Percentiles rank a stretch among this genome's conserved stretches.
Conservation (phyloP, 306 rosid species). For the Quillaja saponaria region DNA sequence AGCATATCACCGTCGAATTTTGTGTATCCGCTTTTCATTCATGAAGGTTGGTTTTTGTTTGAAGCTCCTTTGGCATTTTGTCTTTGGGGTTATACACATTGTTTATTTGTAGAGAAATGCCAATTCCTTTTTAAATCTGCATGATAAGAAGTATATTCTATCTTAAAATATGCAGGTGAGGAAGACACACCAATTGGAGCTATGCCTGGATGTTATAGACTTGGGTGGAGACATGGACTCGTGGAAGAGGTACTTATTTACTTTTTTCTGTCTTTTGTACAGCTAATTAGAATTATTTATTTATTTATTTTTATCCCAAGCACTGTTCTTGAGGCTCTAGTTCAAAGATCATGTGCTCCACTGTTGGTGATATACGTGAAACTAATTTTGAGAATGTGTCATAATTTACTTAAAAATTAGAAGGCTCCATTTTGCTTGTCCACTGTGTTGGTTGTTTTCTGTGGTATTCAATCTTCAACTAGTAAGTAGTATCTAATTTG, state of each 20-base stretch:
- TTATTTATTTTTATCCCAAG: constrained; percentile 10
- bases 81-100: constrained; percentile 9
- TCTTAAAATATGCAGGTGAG: constrained; percentile 59
- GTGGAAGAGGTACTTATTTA: constrained; percentile 69
- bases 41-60: constrained; percentile 66
- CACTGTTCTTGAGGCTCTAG: not conserved
- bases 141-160: constrained; percentile 19
- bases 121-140: constrained; percentile 16
- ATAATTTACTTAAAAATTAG: no score
- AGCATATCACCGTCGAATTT: constrained; percentile 78
- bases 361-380: no score
- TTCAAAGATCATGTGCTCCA: constrained; percentile 1
- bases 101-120: not conserved
- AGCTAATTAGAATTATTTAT: constrained; percentile 14
- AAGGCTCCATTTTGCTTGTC: no score
- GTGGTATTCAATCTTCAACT: no score
- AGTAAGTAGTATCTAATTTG: no score
- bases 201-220: constrained; percentile 97
- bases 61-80: not conserved
- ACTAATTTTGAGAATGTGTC: no score
- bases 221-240: constrained; percentile 98
- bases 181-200: constrained; percentile 94
- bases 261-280: constrained; percentile 4
- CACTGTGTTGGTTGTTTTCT: no score
- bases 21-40: constrained; percentile 92